Conservation (phyloP, 2,329 filamentous ascomycete species). For the Colletotrichum sp. region DNA sequence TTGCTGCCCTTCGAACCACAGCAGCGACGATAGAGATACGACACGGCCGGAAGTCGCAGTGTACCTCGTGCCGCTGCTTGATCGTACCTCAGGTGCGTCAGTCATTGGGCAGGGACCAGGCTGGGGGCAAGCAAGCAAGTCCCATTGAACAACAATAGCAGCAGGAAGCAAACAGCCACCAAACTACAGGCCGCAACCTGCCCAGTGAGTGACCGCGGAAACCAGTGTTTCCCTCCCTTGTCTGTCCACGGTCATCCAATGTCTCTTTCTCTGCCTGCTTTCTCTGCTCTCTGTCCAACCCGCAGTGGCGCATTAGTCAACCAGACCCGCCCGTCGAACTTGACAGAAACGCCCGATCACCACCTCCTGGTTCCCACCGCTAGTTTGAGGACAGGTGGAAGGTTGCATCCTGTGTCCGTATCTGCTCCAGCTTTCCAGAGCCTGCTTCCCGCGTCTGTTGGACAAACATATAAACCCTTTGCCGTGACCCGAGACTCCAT, state of each 20-base stretch:
- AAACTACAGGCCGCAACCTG: not conserved
- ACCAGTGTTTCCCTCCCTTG: not conserved
- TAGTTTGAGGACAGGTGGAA: not conserved
- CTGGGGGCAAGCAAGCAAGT: not conserved
- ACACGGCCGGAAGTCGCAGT: not conserved
- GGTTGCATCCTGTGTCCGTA: not conserved
- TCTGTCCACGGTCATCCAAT: not conserved
- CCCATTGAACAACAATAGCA: not conserved
- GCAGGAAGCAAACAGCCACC: not conserved
- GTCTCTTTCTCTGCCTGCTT: not conserved
- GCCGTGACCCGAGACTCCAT: not conserved
- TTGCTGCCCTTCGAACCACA: not conserved
- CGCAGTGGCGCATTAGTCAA: slow-evolving; percentile 7
- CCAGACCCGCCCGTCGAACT: slow-evolving; percentile 18
- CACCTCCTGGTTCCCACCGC: slow-evolving; percentile 9
- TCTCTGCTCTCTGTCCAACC: not conserved
- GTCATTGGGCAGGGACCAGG: not conserved
- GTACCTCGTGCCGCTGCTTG: not conserved
- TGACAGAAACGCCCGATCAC: slow-evolving; percentile 16
- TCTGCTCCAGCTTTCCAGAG: not conserved
- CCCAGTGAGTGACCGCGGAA: not conserved
- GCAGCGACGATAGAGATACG: not conserved
- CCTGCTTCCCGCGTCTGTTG: not conserved
- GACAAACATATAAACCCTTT: not conserved
- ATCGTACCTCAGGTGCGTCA: not conserved